Conservation (phyloP, 495 filamentous ascomycete species). For the Podospora conica region DNA sequence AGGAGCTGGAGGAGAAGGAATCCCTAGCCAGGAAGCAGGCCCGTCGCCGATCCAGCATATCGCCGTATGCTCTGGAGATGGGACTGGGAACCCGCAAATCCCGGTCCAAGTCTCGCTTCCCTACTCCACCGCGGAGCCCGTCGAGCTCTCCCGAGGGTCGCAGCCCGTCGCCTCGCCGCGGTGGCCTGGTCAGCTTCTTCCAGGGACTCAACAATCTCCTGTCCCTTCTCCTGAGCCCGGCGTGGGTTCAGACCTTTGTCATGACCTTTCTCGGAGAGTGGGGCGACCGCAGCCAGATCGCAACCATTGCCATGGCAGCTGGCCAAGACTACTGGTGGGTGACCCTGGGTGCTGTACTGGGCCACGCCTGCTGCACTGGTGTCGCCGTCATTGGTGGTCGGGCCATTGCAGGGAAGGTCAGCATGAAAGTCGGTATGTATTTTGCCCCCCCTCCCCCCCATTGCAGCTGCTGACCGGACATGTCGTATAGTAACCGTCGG, state of each 20-base stretch:
- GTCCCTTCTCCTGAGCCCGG: constrained; percentile 81
- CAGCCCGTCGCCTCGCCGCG: constrained; percentile 33
- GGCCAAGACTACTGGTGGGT: constrained; percentile 99
- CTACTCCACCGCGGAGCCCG: constrained; percentile 53
- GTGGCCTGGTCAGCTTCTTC: constrained; percentile 33
- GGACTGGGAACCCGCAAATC: constrained; percentile 52
- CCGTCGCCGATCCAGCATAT: constrained; percentile 49
- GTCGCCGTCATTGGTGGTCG: constrained; percentile 90
- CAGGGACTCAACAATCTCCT: constrained; percentile 77
- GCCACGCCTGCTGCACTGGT: constrained; percentile 84
- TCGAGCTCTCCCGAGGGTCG: constrained; percentile 50
- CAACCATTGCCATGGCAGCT: constrained; percentile 97
- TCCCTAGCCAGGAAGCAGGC: constrained; percentile 53
- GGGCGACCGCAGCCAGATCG: constrained; percentile 97
- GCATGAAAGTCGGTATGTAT: constrained; percentile 90
- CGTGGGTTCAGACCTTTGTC: constrained; percentile 97
- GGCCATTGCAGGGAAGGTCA: constrained; percentile 88
- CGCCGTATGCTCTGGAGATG: constrained; percentile 61
- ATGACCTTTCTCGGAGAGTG: constrained; percentile 99
- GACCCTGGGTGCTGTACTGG: constrained; percentile 77
- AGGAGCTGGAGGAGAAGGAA: constrained; percentile 93
- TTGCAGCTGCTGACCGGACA: constrained; percentile 18
- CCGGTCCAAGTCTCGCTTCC: constrained; percentile 54
- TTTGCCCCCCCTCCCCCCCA: background rate
- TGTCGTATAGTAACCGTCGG: constrained; percentile 73